Conservation (phyloP, 139 green algal species). For the Auxenochlorella protothecoides region DNA sequence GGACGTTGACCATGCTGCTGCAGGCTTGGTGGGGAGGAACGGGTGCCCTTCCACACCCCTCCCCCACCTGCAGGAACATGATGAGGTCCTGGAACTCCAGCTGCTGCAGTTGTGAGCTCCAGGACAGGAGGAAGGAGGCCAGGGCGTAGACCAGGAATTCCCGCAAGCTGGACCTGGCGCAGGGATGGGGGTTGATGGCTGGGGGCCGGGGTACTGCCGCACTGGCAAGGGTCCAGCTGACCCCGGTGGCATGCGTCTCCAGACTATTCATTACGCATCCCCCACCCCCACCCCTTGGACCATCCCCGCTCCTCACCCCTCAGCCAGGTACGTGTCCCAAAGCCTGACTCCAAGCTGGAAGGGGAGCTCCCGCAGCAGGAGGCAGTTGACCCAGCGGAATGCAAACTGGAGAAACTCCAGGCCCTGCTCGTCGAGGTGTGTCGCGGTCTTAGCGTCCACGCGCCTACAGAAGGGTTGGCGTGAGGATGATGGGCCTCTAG, state of each 20-base stretch:
- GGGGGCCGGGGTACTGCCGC: too few species aligned
- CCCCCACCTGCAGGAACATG: conserved; percentile 29
- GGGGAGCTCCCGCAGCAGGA: conserved; percentile 83
- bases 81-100: conserved; percentile 62
- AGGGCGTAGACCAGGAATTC: conserved; percentile 77
- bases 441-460: conserved; percentile 36
- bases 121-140: conserved; percentile 65
- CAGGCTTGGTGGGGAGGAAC: too few species aligned
- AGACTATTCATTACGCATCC: neutral
- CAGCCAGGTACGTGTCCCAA: conserved; percentile 71
- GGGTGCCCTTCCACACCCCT: too few species aligned
- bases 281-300: neutral
- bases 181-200: too few species aligned
- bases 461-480: conserved; percentile 15
- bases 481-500: neutral
- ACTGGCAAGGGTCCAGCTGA: too few species aligned
- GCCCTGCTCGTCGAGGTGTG: conserved; percentile 68
- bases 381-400: conserved; percentile 97
- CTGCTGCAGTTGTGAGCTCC: conserved; percentile 39
- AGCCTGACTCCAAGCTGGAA: conserved; percentile 63
- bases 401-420: conserved; percentile 97
- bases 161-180: conserved; percentile 33
- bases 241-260: too few species aligned
- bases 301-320: conserved; percentile 4
- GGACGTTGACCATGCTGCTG: too few species aligned